Conservation (phyloP, 2,329 filamentous ascomycete genomes). For the Zasmidium citrigriseum region DNA sequence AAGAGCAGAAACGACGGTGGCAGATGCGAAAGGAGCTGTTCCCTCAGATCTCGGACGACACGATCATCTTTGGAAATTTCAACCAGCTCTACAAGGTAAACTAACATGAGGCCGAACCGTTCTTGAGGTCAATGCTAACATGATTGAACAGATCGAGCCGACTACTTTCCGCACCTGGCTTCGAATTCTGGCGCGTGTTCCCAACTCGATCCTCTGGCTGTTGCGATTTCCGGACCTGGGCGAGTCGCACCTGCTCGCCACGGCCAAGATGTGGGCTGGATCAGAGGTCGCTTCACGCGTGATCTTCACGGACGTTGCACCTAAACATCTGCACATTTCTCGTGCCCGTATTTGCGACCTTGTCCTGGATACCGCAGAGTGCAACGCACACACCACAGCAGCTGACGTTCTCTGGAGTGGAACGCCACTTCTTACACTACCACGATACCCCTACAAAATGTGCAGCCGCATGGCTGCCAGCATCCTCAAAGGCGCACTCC, state of each 20-base stretch:
- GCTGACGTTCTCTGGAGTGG: slow-evolving; percentile 96
- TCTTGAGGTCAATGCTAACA: background rate
- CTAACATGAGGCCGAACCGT: slow-evolving; percentile 1
- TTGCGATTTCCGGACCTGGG: slow-evolving; percentile 95
- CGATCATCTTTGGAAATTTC: slow-evolving; percentile 93
- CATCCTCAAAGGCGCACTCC: slow-evolving; percentile 86
- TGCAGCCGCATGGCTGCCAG: slow-evolving; percentile 97
- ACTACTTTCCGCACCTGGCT: slow-evolving; percentile 96
- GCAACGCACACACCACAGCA: slow-evolving; percentile 96
- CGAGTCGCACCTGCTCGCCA: slow-evolving; percentile 79
- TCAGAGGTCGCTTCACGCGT: slow-evolving; percentile 82
- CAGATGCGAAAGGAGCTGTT: slow-evolving; percentile 92
- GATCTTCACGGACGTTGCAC: slow-evolving; percentile 93
- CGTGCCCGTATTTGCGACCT: slow-evolving; percentile 89
- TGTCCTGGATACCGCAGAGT: slow-evolving; percentile 96
- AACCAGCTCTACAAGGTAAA: slow-evolving; percentile 97
- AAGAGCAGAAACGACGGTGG: slow-evolving; percentile 82
- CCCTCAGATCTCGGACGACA: slow-evolving; percentile 75
- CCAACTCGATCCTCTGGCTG: slow-evolving; percentile 90
- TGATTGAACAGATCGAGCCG: slow-evolving; percentile 76
- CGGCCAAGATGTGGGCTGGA: slow-evolving; percentile 81
- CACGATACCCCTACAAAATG: slow-evolving; percentile 97
- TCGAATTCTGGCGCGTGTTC: slow-evolving; percentile 80
- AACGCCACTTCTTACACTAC: slow-evolving; percentile 85
- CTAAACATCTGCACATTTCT: slow-evolving; percentile 90